Conservation (phyloP, 1,284 basidiomycete species). For the Cutaneotrichosporon sp. region DNA sequence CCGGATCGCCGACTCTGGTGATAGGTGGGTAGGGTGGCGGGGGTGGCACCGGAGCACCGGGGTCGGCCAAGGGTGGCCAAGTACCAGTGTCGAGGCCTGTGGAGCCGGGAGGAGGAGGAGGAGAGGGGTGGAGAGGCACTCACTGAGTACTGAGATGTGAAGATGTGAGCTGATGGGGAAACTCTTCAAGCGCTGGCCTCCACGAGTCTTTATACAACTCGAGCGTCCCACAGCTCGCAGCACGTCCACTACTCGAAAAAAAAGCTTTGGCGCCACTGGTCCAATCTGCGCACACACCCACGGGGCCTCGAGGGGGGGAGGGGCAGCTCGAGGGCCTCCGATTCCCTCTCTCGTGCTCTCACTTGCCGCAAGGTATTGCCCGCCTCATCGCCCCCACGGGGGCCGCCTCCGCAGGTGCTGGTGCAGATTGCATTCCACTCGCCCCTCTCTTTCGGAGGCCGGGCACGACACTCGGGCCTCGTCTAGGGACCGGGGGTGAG, state of each 20-base stretch:
- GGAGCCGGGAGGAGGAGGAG: too few species aligned
- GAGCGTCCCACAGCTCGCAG: background rate
- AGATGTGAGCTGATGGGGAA: constrained; percentile 1
- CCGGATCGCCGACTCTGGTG: background rate
- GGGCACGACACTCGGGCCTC: background rate
- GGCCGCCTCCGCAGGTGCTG: background rate
- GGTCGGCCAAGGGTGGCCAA: too few species aligned
- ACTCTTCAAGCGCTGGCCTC: background rate
- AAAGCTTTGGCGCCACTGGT: background rate
- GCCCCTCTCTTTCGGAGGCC: constrained; percentile 2
- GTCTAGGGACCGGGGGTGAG: background rate
- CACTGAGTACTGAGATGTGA: background rate
- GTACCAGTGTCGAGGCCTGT: too few species aligned
- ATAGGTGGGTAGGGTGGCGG: background rate
- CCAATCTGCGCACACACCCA: constrained; percentile 3
- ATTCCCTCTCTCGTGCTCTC: too few species aligned
- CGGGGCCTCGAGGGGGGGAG: too few species aligned
- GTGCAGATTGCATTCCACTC: background rate
- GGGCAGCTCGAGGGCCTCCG: too few species aligned
- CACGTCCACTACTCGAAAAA: background rate
- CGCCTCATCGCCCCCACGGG: constrained; percentile 7
- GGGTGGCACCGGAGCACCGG: background rate
- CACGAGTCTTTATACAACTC: background rate
- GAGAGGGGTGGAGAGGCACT: background rate
- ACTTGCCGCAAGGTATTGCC: background rate